Conservation (phyloP, 495 filamentous ascomycete genomes). For the Penicillium roqueforti region DNA sequence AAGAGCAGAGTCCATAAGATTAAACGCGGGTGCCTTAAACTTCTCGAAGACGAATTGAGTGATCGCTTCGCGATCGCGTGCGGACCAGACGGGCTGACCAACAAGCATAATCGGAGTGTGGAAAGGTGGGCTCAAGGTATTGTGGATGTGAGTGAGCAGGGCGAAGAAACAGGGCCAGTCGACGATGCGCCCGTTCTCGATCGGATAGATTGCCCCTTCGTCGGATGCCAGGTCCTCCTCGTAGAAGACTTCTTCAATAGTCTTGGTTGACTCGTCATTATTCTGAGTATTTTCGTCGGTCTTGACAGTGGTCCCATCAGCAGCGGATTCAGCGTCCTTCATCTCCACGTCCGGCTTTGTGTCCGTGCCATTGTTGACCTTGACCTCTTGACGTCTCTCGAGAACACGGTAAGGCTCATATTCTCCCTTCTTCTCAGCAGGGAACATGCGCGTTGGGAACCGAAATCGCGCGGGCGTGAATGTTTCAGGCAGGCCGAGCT, state of each 20-base stretch:
- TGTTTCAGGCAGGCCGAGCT: constrained; percentile 85
- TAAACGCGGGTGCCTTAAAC: constrained; percentile 88
- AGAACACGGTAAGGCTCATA: constrained; percentile 81
- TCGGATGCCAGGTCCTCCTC: constrained; percentile 84
- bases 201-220: constrained; percentile 85
- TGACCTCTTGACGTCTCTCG: constrained; percentile 57
- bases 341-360: constrained; percentile 51
- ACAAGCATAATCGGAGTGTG: constrained; percentile 92
- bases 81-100: constrained; percentile 79
- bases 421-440: constrained; percentile 68
- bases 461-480: constrained; percentile 80
- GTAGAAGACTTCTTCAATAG: constrained; percentile 53
- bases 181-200: constrained; percentile 76
- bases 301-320: constrained; percentile 11
- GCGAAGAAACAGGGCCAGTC: constrained; percentile 91
- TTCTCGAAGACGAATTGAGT: constrained; percentile 95
- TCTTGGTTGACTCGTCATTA: constrained; percentile 18
- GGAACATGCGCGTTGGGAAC: constrained; percentile 91
- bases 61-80: constrained; percentile 73
- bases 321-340: constrained; percentile 20
- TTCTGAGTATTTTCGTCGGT: constrained; percentile 20
- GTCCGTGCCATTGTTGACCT: constrained; percentile 33
- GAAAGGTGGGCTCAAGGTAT: constrained; percentile 79
- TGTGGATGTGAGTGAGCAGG: constrained; percentile 80
- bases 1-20: constrained; percentile 76